Conservation (phyloP, 2,329 filamentous ascomycete species). For the Boeremia lycopersici region DNA sequence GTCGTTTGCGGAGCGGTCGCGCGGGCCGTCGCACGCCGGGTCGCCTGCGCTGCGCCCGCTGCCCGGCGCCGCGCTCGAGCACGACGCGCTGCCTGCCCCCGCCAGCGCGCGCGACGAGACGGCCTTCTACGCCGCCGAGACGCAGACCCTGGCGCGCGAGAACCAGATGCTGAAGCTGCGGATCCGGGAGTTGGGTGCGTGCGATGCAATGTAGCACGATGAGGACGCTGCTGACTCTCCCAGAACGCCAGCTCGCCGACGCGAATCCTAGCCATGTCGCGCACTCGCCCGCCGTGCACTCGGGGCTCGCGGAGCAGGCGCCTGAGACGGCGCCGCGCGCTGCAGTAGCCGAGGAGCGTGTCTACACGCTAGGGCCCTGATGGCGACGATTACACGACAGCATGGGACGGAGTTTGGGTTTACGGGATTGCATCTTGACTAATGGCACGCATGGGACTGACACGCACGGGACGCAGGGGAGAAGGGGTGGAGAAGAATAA, state of each 20-base stretch:
- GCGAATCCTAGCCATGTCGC: constrained; percentile 41
- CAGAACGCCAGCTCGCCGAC: constrained; percentile 45
- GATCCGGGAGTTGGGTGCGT: constrained; percentile 73
- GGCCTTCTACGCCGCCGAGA: constrained; percentile 82
- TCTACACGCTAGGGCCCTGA: no score
- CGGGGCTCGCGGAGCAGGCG: constrained; percentile 23
- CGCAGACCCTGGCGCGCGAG: constrained; percentile 76
- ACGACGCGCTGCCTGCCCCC: constrained; percentile 66
- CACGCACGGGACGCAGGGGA: no score
- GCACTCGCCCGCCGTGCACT: constrained; percentile 38
- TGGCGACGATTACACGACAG: constrained; percentile 12
- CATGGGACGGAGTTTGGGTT: constrained; percentile 20
- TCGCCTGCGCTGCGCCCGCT: constrained; percentile 59
- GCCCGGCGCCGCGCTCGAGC: constrained; percentile 53
- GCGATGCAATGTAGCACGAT: no score
- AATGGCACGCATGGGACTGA: no score
- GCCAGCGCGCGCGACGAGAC: constrained; percentile 66
- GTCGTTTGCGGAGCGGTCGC: constrained; percentile 47
- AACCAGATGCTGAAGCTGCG: constrained; percentile 82
- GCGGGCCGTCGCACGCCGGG: constrained; percentile 47
- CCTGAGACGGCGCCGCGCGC: no score
- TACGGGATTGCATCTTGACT: no score
- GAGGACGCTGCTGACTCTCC: background rate
- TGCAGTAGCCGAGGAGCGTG: no score
- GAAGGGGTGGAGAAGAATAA: no score